Percentiles rank a stretch among this genome's conserved stretches.
phyloP scores from a whole-genome alignment of 805 yeast species.

The Dipodascus albidus region DNA sequence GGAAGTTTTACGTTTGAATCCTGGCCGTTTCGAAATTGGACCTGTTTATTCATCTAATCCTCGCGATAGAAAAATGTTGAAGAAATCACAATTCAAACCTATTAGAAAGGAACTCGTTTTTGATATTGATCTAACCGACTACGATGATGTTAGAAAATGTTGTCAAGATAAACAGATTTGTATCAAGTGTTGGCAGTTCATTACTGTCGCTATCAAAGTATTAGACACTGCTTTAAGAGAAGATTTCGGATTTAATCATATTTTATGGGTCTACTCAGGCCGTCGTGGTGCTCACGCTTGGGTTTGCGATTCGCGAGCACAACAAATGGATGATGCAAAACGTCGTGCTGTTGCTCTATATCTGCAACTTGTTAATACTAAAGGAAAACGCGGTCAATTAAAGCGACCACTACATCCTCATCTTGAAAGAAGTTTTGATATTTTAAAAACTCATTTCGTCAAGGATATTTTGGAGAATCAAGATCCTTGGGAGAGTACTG shows the following conservation, averaged over 20 bases:
- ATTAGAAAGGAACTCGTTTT: constrained; percentile 78
- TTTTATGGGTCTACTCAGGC: constrained; percentile 94
- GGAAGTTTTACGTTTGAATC: constrained; percentile 63
- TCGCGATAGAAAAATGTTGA: constrained; percentile 64
- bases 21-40: constrained; percentile 90
- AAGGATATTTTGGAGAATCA: constrained; percentile 65
- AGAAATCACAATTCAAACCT: constrained; percentile 72
- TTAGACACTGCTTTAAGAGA: constrained; percentile 61
- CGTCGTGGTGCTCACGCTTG: constrained; percentile 99
- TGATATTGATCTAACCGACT: constrained; percentile 96
- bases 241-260: constrained; percentile 80
- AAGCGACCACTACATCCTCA: constrained; percentile 87
- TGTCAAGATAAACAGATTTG: constrained; percentile 82
- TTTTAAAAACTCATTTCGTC: constrained; percentile 52
- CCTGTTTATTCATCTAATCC: constrained; percentile 86
- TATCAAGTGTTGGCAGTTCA: constrained; percentile 85
- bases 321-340: constrained; percentile 57
- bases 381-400: constrained; percentile 32
- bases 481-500: constrained; percentile 67
- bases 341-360: constrained; percentile 78
- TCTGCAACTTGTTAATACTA: constrained; percentile 46
- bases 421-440: constrained; percentile 54
- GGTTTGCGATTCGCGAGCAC: constrained; percentile 81
- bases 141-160: constrained; percentile 88
- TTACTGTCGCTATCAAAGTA: constrained; percentile 70